Base-by-base conservation (phyloP, 2,329 filamentous ascomycete species). In the Pseudogymnoascus destructans region DNA sequence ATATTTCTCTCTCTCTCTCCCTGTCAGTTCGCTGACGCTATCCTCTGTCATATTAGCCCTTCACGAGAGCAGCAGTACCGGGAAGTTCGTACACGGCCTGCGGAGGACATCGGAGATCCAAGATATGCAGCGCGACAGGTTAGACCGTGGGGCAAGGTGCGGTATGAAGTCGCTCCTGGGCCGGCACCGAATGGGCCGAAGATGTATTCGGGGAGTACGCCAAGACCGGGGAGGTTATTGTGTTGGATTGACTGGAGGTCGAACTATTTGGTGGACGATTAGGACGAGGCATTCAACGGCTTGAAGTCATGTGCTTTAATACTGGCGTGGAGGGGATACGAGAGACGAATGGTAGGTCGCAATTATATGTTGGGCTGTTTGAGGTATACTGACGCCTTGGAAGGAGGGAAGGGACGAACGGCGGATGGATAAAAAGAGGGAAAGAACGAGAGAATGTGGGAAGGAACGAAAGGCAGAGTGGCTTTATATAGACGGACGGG, bases 151-250 rank as follows among this genome's bases (percentile, higher is more conserved):
- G n/a, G 21, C 4, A 21, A 49, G 40, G 40, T 49, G 21, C 40
- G 40, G 21, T 49, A 49, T 49, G 21, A 49, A 27, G 21, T 27
- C 40, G 55, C 17, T 25, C 32, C 33, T 1, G 33, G 55, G 3
- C 21, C 23, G 15, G 15, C 21, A 11, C 55, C 19, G 10, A 57
- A 57, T 23, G 30, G 55, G 3, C 33, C 55, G 30, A 36, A 35
- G 23, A 27, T 38, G 38, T 38, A 33, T 40, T 40, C 23, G 6
- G 49, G 35, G 38, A 38, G 35, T 57, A 36, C 38, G 33, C 33
- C 55, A 10, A 23, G 55, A 3, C 30, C 23, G 10, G 55, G 9
- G 55, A 57, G 38, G 35, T 57, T 57, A 57, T 57, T 57, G 55
- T 57, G 11, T 10, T 57, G 35, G 33, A 57, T 27, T 57, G 35